phyloP scores from a whole-genome alignment of 2,329 filamentous ascomycete species.

The Lachnellula suecica region DNA sequence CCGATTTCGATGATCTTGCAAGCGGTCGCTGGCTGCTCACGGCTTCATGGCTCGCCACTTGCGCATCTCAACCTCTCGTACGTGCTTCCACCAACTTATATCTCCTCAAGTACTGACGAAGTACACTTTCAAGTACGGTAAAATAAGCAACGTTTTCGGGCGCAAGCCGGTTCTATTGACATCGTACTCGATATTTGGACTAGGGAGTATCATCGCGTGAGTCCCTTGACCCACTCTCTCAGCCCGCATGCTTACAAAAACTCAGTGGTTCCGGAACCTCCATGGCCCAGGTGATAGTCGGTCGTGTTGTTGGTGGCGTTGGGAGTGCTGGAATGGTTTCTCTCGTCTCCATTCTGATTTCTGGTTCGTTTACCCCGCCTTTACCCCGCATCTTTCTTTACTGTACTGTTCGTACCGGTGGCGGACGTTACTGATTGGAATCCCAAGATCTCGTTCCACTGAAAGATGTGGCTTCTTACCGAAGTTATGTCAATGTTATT shows the following conservation, averaged over 20 bases:
- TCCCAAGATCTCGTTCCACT: constrained; percentile 48
- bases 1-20: constrained; percentile 56
- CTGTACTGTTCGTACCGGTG: background rate
- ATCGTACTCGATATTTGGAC: constrained; percentile 50
- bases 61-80: constrained; percentile 50
- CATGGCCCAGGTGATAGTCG: constrained; percentile 50
- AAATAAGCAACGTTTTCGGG: constrained; percentile 58
- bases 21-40: constrained; percentile 59
- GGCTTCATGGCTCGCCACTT: constrained; percentile 49
- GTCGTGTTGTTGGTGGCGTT: constrained; percentile 50
- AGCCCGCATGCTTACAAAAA: background rate
- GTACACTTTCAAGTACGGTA: constrained; percentile 35
- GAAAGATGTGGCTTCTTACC: constrained; percentile 52
- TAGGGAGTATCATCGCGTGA: constrained; percentile 42
- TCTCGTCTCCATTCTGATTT: constrained; percentile 51
- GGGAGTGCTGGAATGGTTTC: constrained; percentile 51
- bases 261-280: constrained; percentile 43
- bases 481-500: constrained; percentile 52
- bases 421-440: background rate
- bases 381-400: background rate
- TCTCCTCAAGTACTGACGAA: background rate
- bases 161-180: constrained; percentile 49
- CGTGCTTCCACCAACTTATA: background rate
- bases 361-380: constrained; percentile 41
- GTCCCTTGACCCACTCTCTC: constrained; percentile 15